These are phyloP conservation scores for Betula pendula DNA, from an alignment of 306 rosid genomes.

Conservation along the genomic window DNA sequence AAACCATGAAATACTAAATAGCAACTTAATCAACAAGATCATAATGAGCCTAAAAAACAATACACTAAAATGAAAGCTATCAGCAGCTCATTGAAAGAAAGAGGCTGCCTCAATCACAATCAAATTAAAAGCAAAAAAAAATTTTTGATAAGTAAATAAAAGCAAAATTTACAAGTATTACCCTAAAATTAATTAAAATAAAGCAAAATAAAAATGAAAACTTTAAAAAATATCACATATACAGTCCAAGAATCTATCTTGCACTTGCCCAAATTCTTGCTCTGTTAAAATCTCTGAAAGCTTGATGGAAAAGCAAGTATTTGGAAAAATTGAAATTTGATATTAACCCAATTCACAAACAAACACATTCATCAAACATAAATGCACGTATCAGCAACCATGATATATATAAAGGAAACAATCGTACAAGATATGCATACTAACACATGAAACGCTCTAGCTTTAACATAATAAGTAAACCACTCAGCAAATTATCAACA, in stretches of 20 bases:
- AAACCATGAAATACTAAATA: conserved; percentile 1
- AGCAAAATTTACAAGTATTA: background rate
- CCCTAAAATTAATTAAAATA: background rate
- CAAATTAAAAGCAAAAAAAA: background rate
- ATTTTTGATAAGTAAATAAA: too few relatives aligned
- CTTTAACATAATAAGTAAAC: background rate
- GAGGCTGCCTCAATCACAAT: background rate
- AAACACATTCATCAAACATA: background rate
- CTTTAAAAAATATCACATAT: too few relatives aligned
- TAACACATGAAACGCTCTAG: background rate
- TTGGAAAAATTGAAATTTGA: background rate
- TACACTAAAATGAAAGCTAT: background rate
- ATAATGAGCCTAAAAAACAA: background rate
- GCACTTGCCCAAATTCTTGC: background rate
- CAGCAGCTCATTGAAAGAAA: background rate
- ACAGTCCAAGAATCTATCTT: background rate
- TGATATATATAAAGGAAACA: background rate
- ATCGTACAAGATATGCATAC: background rate
- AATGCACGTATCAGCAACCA: background rate
- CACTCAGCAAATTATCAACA: background rate
- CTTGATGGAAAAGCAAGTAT: background rate
- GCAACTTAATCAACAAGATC: background rate
- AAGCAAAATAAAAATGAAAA: background rate
- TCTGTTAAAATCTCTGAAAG: background rate
- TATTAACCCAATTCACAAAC: background rate